phyloP scores from a whole-genome alignment of 345 rosid species.

The Cardiospermum halicacabum region DNA sequence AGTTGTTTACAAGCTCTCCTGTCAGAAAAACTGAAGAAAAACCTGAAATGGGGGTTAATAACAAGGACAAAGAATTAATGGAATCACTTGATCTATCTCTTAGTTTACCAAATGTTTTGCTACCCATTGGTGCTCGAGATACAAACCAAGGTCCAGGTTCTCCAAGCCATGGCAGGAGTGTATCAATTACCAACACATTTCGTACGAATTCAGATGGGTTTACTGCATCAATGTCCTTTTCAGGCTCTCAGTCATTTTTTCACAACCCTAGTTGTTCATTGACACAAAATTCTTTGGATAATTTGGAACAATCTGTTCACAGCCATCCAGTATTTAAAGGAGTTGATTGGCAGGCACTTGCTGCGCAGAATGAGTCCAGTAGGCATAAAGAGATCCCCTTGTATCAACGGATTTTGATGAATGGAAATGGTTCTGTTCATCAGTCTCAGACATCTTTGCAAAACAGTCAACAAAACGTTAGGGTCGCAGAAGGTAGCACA shows the following conservation, averaged over 20 bases:
- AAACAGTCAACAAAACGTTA: slow-evolving; percentile 40
- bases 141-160: slow-evolving; percentile 52
- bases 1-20: slow-evolving; percentile 77
- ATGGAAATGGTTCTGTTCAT: slow-evolving; percentile 54
- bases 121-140: slow-evolving; percentile 68
- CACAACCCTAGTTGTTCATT: slow-evolving; percentile 98
- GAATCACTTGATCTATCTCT: slow-evolving; percentile 94
- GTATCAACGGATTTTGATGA: slow-evolving; percentile 57
- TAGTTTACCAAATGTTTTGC: slow-evolving; percentile 81
- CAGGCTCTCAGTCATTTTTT: slow-evolving; percentile 88
- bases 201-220: slow-evolving; percentile 78
- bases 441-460: slow-evolving; percentile 49
- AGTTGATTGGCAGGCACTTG: slow-evolving; percentile 67
- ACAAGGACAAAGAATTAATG: slow-evolving; percentile 50
- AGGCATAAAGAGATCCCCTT: slow-evolving; percentile 61
- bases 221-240: slow-evolving; percentile 85
- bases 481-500: slow-evolving; percentile 45
- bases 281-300: slow-evolving; percentile 79
- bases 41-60: slow-evolving; percentile 38
- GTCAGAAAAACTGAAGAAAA: slow-evolving; percentile 47
- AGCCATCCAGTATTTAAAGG: slow-evolving; percentile 92
- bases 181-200: slow-evolving; percentile 67
- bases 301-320: slow-evolving; percentile 86
- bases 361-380: slow-evolving; percentile 59
- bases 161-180: slow-evolving; percentile 72